Percentiles rank a stretch among this genome's conserved stretches.
These are phyloP conservation scores for Hippophae tibetana DNA, from an alignment of 306 rosid species.

Conservation along the genomic window DNA sequence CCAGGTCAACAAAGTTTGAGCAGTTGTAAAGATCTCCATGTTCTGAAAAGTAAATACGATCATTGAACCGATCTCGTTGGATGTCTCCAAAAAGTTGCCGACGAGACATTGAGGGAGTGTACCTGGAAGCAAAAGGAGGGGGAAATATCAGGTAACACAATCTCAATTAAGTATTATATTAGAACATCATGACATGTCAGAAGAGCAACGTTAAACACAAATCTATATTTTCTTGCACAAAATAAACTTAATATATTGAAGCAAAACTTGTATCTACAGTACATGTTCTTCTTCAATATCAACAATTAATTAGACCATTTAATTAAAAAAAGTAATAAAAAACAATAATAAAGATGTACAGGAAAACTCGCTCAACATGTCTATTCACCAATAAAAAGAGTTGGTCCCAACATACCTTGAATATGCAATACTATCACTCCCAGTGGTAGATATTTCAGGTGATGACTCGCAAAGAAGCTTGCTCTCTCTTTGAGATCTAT, in stretches of 20 bases:
- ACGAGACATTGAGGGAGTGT: constrained; percentile 59
- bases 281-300: too few species aligned
- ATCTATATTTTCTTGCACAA: too few species aligned
- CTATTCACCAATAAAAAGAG: too few species aligned
- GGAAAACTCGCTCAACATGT: too few species aligned
- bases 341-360: too few species aligned
- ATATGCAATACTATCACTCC: constrained; percentile 46
- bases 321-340: too few species aligned
- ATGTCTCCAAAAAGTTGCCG: constrained; percentile 63
- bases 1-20: constrained; percentile 92
- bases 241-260: too few species aligned
- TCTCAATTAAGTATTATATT: too few species aligned
- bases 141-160: neutral
- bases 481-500: constrained; percentile 38
- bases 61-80: constrained; percentile 46
- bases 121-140: constrained; percentile 37
- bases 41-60: constrained; percentile 55
- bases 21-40: constrained; percentile 54
- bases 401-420: constrained; percentile 48
- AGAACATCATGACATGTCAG: too few species aligned
- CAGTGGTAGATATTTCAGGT: constrained; percentile 75
- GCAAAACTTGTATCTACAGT: too few species aligned
- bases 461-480: constrained; percentile 60
- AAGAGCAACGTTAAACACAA: too few species aligned
- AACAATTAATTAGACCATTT: too few species aligned